Base-by-base conservation (phyloP, 306 rosid genomes). In the Morella rubra region DNA sequence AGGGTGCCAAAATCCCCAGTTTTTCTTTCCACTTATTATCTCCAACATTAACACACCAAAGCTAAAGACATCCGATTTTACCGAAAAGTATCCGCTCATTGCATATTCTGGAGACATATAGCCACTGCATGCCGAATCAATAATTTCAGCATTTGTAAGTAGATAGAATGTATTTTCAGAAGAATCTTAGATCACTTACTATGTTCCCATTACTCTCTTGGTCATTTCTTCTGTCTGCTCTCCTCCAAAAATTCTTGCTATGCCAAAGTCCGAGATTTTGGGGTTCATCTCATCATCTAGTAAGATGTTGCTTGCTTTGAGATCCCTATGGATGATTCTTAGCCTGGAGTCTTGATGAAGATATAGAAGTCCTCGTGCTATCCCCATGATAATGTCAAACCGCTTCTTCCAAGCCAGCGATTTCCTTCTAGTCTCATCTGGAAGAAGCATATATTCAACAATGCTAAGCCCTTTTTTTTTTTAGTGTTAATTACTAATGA, bases 261-360 rank as follows among this genome's bases (percentile, higher is more conserved):
- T 56, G 60, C 89, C 87, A 19, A 86, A 86, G 69, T 83, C 89
- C 6, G 87, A 83, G 54, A 86, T 83, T 67, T 81, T 86, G 13
- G 87, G 89, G 19, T 42, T 86, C 87, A 86, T 83, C 58, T 83
- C 83, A 0, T 45, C 55, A 42, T 86, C 87, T 61, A 85, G 76
- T 18, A 85, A 84, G 69, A 85, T 75, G 60, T 81, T 81, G 73
- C 88, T 81, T 44, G 85, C 83, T 72, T 83, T 86, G 14, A 86
- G 64, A 62, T 86, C 87, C 73, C 86, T 73, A 77, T 82, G 89
- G 44, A 85, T 60, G 67, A 85, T 77, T 50, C 86, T 85, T 9
- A 87, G 55, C 12, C 88, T 81, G 32, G 90, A 84, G 69, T 87
- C 90, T 79, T 87, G 72, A 18, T 87, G 90, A 55, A 87, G 88